Evolutionary conservation across 768 basidiomycete species (phyloP).

Genomic region (Hypholoma sublateritium): DNA sequence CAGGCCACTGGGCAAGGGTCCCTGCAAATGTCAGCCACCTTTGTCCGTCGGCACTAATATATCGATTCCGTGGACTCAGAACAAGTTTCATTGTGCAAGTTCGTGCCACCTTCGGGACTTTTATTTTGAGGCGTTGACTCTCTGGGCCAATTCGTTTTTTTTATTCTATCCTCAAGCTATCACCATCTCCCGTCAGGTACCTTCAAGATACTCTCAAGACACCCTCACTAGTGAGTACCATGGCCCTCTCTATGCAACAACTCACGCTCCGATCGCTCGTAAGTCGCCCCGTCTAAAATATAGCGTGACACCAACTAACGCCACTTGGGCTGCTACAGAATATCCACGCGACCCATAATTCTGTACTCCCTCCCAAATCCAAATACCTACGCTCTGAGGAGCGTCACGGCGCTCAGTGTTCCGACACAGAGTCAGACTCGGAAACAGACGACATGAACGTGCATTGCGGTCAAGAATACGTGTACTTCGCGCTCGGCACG

Average conservation of each 20-base stretch:
- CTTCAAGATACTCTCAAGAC: neutral
- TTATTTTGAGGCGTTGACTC: neutral
- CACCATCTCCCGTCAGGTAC: too few relatives aligned
- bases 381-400: neutral
- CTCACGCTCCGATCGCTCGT: neutral
- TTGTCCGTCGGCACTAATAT: neutral
- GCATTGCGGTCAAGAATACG: neutral
- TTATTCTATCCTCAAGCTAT: too few relatives aligned
- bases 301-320: neutral
- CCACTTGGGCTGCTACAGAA: neutral
- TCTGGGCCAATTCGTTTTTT: neutral
- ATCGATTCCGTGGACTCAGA: neutral
- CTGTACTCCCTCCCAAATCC: neutral
- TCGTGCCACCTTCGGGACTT: neutral
- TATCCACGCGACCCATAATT: neutral
- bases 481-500: conserved; percentile 1
- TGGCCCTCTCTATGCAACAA: neutral
- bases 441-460: neutral
- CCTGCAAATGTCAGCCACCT: too few relatives aligned
- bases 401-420: neutral
- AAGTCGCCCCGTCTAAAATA: neutral
- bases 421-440: neutral
- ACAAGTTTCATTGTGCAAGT: neutral
- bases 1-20: too few relatives aligned
- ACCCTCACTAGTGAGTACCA: neutral